These are phyloP conservation scores for Phaeosphaeriaceae sp. DNA, from an alignment of 2,329 filamentous ascomycete genomes.

Conservation along the genomic window DNA sequence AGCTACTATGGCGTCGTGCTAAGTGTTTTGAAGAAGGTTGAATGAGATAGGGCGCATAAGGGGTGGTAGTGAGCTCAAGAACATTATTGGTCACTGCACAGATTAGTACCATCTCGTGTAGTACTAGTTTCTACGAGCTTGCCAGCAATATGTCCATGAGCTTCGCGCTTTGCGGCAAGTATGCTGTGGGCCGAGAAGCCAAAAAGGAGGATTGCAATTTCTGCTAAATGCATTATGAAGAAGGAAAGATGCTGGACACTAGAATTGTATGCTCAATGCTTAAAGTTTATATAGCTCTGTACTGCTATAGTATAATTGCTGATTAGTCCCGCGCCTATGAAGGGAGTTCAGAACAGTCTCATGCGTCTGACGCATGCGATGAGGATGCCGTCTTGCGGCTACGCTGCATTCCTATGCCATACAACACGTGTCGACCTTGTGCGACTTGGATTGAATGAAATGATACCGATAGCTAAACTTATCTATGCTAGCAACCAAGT, in stretches of 20 bases:
- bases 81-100: slow-evolving; percentile 18
- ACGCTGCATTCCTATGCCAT: slow-evolving; percentile 8
- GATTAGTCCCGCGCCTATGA: not conserved
- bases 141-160: slow-evolving; percentile 12
- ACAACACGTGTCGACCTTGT: slow-evolving; percentile 1
- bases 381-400: not conserved
- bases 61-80: slow-evolving; percentile 11
- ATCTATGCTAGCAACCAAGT: too few relatives aligned
- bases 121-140: not conserved
- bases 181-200: not conserved
- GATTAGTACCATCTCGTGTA: not conserved
- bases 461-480: not conserved
- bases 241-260: not conserved
- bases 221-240: slow-evolving; percentile 8
- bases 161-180: slow-evolving; percentile 3
- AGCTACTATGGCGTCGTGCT: slow-evolving; percentile 9
- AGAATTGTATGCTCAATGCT: not conserved
- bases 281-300: not conserved
- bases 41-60: slow-evolving; percentile 4
- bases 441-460: not conserved
- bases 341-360: slow-evolving; percentile 2
- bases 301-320: not conserved
- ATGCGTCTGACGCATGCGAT: not conserved
- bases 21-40: slow-evolving; percentile 19
- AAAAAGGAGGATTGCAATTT: not conserved